Evolutionary conservation across 441 rosid genomes (phyloP).

Genomic region (Euphorbia corollata): DNA sequence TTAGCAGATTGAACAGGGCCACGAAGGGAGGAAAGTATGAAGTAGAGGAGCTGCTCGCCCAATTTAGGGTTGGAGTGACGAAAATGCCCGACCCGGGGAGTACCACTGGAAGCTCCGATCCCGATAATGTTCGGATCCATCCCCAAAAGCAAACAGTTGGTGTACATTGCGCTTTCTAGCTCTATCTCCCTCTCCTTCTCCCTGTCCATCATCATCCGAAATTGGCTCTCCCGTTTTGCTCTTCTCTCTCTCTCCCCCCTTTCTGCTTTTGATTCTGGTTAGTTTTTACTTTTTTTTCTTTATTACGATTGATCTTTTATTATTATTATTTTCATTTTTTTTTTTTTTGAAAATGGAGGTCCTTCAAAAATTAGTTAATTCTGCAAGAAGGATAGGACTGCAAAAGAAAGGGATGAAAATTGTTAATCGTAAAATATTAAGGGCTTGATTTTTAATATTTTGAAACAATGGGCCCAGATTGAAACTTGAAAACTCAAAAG

Average conservation of each 20-base stretch:
- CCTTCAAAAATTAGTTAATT: conserved; percentile 20
- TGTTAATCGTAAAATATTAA: background rate
- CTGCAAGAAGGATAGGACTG: background rate
- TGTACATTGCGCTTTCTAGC: conserved; percentile 99
- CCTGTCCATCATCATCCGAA: conserved; percentile 91
- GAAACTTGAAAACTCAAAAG: conserved; percentile 10
- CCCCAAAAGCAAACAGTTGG: conserved; percentile 89
- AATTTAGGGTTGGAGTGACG: conserved; percentile 99
- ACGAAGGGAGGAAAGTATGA: conserved; percentile 95
- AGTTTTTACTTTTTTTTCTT: conserved; percentile 19
- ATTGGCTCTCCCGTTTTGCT: conserved; percentile 1
- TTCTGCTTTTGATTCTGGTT: conserved; percentile 20
- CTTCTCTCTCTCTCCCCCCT: background rate
- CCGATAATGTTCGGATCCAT: conserved; percentile 93
- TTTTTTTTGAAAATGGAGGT: conserved; percentile 26
- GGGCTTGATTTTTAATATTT: conserved; percentile 13
- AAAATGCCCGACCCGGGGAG: conserved; percentile 87
- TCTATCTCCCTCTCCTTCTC: conserved; percentile 99
- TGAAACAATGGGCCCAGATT: conserved; percentile 25
- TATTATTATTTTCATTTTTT: no score
- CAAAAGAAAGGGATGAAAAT: background rate
- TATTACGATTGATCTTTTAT: conserved; percentile 17
- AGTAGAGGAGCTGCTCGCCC: conserved; percentile 99
- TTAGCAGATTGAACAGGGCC: conserved; percentile 95
- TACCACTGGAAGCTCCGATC: conserved; percentile 64